A percentile compares a stretch with the other conserved stretches of the same genome.
phyloP scores from a whole-genome alignment of 257 asterid species.

The Sherardia arvensis region DNA sequence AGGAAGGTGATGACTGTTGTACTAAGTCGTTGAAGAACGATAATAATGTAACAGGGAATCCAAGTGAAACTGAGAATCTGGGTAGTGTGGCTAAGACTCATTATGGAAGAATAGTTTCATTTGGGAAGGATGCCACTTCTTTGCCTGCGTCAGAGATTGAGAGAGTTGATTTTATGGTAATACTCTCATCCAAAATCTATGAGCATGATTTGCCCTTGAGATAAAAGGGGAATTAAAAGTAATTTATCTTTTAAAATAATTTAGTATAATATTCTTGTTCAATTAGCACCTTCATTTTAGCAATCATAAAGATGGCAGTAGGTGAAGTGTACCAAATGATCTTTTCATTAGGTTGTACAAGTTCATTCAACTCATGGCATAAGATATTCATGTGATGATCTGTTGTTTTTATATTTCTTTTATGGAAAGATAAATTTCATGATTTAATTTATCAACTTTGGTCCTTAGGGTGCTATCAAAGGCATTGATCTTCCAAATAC shows the following conservation, averaged over 20 bases:
- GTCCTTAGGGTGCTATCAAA: constrained; percentile 50
- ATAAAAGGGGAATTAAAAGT: not conserved
- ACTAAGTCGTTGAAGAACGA: constrained; percentile 30
- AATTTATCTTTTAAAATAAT: not conserved
- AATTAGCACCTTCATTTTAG: not conserved
- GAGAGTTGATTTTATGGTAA: constrained; percentile 60
- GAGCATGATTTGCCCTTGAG: not conserved
- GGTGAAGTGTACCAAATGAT: not conserved
- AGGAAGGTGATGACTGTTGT: constrained; percentile 48
- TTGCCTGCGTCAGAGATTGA: constrained; percentile 49
- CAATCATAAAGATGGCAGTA: not conserved
- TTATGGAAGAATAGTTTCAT: constrained; percentile 61
- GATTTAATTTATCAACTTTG: not conserved
- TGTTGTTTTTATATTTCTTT: not conserved
- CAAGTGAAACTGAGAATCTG: constrained; percentile 20
- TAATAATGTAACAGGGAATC: constrained; percentile 24
- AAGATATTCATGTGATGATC: not conserved
- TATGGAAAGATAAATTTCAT: not conserved
- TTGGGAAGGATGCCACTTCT: constrained; percentile 55
- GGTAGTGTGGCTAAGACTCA: constrained; percentile 22
- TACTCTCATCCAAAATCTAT: constrained; percentile 3
- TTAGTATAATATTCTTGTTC: not conserved
- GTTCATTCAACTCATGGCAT: not conserved
- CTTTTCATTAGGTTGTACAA: not conserved
- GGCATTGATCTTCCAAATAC: constrained; percentile 49